Conservation (phyloP, 2,329 filamentous ascomycete genomes). For the Alternaria novae-zelandiae region DNA sequence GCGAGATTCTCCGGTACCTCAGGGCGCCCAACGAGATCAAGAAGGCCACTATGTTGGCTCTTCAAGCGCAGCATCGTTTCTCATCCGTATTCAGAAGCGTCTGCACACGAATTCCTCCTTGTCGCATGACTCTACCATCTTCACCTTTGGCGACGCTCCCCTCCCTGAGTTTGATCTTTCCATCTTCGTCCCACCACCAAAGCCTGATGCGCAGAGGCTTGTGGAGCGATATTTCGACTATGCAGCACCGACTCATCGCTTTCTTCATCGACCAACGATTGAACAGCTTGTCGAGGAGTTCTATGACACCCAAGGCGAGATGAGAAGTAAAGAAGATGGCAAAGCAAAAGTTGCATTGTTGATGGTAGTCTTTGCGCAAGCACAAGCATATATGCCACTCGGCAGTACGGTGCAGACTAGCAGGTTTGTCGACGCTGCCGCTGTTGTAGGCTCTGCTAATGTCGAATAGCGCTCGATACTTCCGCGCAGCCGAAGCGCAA, state of each 20-base stretch:
- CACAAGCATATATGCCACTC: conserved; percentile 51
- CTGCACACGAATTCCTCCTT: conserved; percentile 51
- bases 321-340: conserved; percentile 50
- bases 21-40: conserved; percentile 50
- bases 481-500: conserved; percentile 52
- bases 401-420: conserved; percentile 33
- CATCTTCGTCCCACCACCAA: conserved; percentile 54
- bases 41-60: conserved; percentile 59
- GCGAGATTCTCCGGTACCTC: conserved; percentile 55
- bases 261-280: conserved; percentile 63
- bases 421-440: conserved; percentile 18
- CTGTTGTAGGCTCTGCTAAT: not conserved
- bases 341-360: conserved; percentile 55
- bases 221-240: conserved; percentile 65
- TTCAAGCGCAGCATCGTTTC: conserved; percentile 57
- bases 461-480: conserved; percentile 48
- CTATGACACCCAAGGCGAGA: conserved; percentile 53
- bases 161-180: conserved; percentile 54
- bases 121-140: conserved; percentile 54
- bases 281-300: conserved; percentile 54
- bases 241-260: conserved; percentile 65
- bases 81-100: conserved; percentile 58
- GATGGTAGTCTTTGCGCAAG: conserved; percentile 62
- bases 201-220: conserved; percentile 51
- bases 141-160: conserved; percentile 59